Conservation (phyloP, 441 rosid genomes). For the Corymbia calophylla region DNA sequence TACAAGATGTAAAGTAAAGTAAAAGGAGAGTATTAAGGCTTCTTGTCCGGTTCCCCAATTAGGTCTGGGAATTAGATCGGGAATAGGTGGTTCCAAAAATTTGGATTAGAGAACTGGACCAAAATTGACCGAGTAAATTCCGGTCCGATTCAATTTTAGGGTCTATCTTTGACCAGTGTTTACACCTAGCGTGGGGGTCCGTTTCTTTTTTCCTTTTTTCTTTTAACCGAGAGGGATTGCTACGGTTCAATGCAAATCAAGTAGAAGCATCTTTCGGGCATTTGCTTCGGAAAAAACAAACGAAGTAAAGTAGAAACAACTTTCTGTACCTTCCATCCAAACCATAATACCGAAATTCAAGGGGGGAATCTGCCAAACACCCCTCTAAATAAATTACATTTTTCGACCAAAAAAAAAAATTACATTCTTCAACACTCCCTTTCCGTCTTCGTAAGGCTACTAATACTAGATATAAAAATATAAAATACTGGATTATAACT, state of each 20-base stretch:
- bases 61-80: not conserved
- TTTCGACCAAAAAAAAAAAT: not conserved
- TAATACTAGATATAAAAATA: not conserved
- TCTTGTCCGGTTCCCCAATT: accelerated
- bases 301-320: not conserved
- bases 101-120: not conserved
- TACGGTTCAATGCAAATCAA: not conserved
- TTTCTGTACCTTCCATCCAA: not conserved
- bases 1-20: not conserved
- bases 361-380: not conserved
- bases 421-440: not conserved
- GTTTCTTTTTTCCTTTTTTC: not conserved
- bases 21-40: not conserved
- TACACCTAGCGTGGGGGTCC: not conserved
- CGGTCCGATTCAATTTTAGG: not conserved
- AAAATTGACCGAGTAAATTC: not conserved
- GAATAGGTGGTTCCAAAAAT: not conserved
- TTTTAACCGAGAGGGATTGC: not conserved
- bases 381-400: not conserved
- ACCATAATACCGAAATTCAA: not conserved
- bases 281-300: not conserved
- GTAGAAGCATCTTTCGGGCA: not conserved
- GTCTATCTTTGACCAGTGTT: not conserved
- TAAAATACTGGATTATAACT: not conserved
- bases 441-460: not conserved